A percentile compares a stretch with the other conserved stretches of the same genome.
Conservation (phyloP, 2,329 filamentous ascomycete species). For the Elsinoe arachidis region DNA sequence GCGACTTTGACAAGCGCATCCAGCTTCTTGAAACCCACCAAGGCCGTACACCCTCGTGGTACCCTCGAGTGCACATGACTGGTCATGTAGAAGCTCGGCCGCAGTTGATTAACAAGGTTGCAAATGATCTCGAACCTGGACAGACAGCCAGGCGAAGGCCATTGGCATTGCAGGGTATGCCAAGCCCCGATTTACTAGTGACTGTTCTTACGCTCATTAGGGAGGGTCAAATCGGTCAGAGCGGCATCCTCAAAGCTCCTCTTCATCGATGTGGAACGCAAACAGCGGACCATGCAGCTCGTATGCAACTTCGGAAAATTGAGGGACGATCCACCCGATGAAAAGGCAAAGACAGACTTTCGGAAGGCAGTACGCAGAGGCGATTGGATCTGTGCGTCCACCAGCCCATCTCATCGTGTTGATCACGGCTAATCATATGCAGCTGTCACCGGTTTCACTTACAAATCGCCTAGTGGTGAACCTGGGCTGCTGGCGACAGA, state of each 20-base stretch:
- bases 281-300: slow-evolving; percentile 64
- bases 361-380: slow-evolving; percentile 64
- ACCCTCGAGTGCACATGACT: slow-evolving; percentile 41
- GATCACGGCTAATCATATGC: too few relatives aligned
- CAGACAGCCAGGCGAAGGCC: not conserved
- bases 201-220: slow-evolving; percentile 31
- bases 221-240: slow-evolving; percentile 66
- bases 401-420: not conserved
- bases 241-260: slow-evolving; percentile 66
- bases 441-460: slow-evolving; percentile 9
- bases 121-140: not conserved
- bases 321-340: slow-evolving; percentile 28
- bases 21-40: slow-evolving; percentile 2
- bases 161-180: not conserved
- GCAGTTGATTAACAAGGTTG: not conserved
- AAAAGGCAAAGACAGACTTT: slow-evolving; percentile 49
- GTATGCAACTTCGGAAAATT: slow-evolving; percentile 59
- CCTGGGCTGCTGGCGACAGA: slow-evolving; percentile 61
- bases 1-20: slow-evolving; percentile 41
- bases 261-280: slow-evolving; percentile 73
- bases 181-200: not conserved
- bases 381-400: slow-evolving; percentile 67
- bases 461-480: slow-evolving; percentile 55
- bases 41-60: slow-evolving; percentile 32
- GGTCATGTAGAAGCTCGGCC: too few relatives aligned